Evolutionary conservation across 2,329 filamentous ascomycete genomes (phyloP).

Genomic region (Sclerotinia spermophila): DNA sequence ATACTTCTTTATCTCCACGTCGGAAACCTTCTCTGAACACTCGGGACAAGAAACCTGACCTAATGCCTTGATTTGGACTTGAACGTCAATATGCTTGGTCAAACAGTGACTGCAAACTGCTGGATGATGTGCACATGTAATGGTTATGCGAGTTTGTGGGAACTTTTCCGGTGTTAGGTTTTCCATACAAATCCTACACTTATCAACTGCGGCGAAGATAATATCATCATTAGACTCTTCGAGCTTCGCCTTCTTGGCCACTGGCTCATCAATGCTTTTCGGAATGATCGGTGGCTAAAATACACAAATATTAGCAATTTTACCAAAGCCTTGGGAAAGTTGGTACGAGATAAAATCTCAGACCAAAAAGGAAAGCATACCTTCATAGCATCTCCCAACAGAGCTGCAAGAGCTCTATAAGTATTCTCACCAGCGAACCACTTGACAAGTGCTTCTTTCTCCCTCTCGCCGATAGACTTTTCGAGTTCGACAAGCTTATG

Average conservation of each 20-base stretch:
- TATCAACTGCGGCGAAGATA: neutral
- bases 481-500: constrained; percentile 1
- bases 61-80: constrained; percentile 2
- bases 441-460: neutral
- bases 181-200: neutral
- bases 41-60: neutral
- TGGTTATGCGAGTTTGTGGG: constrained; percentile 1
- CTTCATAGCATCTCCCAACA: neutral
- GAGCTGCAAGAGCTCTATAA: neutral
- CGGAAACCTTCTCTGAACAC: neutral
- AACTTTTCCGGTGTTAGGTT: neutral
- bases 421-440: constrained; percentile 2
- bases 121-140: constrained; percentile 5
- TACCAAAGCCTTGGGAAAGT: no score
- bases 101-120: neutral
- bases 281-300: neutral
- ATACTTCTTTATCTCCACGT: constrained; percentile 1
- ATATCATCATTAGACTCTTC: neutral
- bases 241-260: neutral
- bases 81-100: neutral
- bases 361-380: neutral
- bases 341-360: neutral
- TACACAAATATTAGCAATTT: neutral
- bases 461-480: neutral
- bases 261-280: neutral